Conservation (phyloP, 2,329 filamentous ascomycete genomes). For the Alternaria angustiovoidea region DNA sequence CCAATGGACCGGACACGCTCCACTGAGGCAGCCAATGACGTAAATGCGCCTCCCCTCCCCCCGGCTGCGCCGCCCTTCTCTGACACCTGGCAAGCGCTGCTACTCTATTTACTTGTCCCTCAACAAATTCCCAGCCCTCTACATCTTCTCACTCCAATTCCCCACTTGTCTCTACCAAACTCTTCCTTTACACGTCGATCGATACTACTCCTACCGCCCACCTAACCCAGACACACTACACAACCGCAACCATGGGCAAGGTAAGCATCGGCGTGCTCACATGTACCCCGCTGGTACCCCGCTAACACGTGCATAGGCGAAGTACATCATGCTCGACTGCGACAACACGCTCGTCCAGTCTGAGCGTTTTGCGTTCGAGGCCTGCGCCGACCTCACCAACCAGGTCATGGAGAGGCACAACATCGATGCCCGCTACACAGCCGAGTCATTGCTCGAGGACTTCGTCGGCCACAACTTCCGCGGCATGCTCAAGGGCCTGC, state of each 20-base stretch:
- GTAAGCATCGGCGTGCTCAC: slow-evolving; percentile 21
- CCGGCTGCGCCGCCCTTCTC: slow-evolving; percentile 22
- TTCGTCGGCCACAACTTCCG: slow-evolving; percentile 96
- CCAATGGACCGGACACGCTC: slow-evolving; percentile 25
- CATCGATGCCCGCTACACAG: slow-evolving; percentile 75
- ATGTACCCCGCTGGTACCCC: slow-evolving; percentile 28
- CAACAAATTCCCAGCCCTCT: slow-evolving; percentile 31
- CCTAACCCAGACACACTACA: slow-evolving; percentile 11
- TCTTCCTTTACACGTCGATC: slow-evolving; percentile 24
- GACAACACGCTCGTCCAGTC: slow-evolving; percentile 95
- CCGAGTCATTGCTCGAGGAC: slow-evolving; percentile 78
- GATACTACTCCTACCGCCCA: slow-evolving; percentile 21
- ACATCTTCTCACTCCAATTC: slow-evolving; percentile 15
- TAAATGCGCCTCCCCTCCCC: slow-evolving; percentile 23
- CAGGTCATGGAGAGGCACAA: slow-evolving; percentile 75
- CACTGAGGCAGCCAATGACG: slow-evolving; percentile 31
- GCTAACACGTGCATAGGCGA: slow-evolving; percentile 48
- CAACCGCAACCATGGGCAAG: slow-evolving; percentile 44
- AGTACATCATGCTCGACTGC: slow-evolving; percentile 64
- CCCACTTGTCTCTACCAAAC: slow-evolving; percentile 8
- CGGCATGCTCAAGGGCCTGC: slow-evolving; percentile 82
- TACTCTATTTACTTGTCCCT: slow-evolving; percentile 35
- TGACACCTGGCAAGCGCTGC: slow-evolving; percentile 39
- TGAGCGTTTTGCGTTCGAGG: slow-evolving; percentile 89
- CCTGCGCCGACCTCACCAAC: slow-evolving; percentile 88